A percentile compares a stretch with the other conserved stretches of the same genome.
phyloP scores from a whole-genome alignment of 805 yeast species.

The Naumovozyma baii region DNA sequence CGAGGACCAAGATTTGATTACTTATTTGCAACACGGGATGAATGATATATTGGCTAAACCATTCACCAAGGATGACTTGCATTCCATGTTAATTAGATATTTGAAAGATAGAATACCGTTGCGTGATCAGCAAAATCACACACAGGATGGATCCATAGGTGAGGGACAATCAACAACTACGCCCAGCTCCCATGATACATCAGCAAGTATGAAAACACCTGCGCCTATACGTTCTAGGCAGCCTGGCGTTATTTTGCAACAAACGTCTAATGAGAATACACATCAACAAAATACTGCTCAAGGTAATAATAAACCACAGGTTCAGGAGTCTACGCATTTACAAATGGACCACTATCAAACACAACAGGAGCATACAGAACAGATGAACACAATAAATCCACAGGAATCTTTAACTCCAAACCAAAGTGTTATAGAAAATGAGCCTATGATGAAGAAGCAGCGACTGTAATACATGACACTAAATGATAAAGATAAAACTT shows the following conservation, averaged over 20 bases:
- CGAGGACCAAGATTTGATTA: constrained; percentile 69
- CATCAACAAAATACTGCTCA: not conserved
- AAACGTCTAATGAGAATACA: constrained; percentile 1
- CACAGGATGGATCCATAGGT: not conserved
- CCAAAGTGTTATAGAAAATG: constrained; percentile 5
- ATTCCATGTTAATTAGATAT: constrained; percentile 67
- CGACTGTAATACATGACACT: constrained; percentile 3
- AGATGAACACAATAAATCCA: not conserved
- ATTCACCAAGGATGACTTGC: constrained; percentile 78
- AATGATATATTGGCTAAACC: constrained; percentile 90
- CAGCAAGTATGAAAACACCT: not conserved
- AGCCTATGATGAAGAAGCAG: constrained; percentile 12
- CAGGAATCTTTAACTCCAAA: not conserved
- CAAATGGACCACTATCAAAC: not conserved
- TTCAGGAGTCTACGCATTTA: not conserved
- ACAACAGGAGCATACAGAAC: not conserved
- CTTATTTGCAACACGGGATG: constrained; percentile 80
- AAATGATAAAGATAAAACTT: no score
- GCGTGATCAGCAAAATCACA: constrained; percentile 18
- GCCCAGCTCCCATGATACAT: constrained; percentile 1
- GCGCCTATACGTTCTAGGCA: not conserved
- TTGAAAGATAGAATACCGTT: constrained; percentile 41
- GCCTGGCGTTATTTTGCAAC: constrained; percentile 2
- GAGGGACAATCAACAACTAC: constrained; percentile 2
- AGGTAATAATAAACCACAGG: no score